These are phyloP conservation scores for Paralagenidium karlingii DNA, from an alignment of 352 stramenopile species.

Conservation along the genomic window DNA sequence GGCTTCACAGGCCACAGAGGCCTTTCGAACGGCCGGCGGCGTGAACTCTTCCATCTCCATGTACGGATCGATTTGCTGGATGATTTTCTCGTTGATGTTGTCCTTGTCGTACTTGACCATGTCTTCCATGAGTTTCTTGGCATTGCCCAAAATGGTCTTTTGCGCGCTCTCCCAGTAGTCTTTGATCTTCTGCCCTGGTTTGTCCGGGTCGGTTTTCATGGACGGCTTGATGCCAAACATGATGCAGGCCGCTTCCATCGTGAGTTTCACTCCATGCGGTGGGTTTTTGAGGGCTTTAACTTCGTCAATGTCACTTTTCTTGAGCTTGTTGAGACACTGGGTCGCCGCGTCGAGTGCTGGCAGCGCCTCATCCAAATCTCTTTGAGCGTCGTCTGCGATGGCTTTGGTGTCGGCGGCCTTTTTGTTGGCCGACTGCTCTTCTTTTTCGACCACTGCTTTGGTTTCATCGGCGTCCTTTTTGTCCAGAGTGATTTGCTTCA, in stretches of 20 bases:
- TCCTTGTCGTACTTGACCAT: constrained; percentile 87
- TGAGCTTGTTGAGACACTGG: constrained; percentile 84
- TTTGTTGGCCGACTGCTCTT: constrained; percentile 86
- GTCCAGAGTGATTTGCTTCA: constrained; percentile 89
- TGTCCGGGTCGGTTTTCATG: constrained; percentile 83
- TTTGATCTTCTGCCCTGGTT: constrained; percentile 83
- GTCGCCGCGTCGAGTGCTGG: constrained; percentile 86
- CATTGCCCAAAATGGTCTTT: constrained; percentile 76
- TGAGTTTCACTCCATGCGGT: constrained; percentile 73
- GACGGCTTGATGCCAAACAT: constrained; percentile 91
- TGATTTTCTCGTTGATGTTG: constrained; percentile 80
- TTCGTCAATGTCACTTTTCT: constrained; percentile 92
- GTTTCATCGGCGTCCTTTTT: constrained; percentile 88
- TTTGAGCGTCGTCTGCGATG: constrained; percentile 87
- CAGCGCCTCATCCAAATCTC: constrained; percentile 87
- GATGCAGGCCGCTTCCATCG: constrained; percentile 88
- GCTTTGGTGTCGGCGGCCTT: constrained; percentile 88
- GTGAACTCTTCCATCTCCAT: constrained; percentile 87
- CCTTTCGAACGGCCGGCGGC: constrained; percentile 81
- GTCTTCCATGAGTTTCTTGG: constrained; percentile 84
- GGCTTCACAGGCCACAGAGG: constrained; percentile 83
- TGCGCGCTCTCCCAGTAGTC: constrained; percentile 85
- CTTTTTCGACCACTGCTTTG: constrained; percentile 82
- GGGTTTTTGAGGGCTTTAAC: constrained; percentile 85
- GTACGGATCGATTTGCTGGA: constrained; percentile 80